Base-by-base conservation (phyloP, 2,329 filamentous ascomycete species). In the Hypoxylon sp. region DNA sequence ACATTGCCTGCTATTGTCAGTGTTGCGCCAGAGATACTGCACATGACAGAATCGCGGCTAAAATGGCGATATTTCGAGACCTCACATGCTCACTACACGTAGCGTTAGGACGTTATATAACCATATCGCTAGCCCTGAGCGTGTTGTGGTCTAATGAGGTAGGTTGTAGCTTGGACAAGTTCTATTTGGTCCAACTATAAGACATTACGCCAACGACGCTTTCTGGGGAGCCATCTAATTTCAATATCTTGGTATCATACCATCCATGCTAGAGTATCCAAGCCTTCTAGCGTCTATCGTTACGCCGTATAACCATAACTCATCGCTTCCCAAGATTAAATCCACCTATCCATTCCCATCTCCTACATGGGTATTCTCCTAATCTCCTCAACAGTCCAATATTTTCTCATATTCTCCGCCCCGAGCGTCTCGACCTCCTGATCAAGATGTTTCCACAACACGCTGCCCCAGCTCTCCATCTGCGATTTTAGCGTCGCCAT, bases 401-500 rank as follows among this genome's bases (percentile, higher is more conserved):
- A 94, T 79, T 85, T 88, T 73, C 93, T 86, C 94, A 97, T 97
- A 78, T 95, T 97, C 79, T 96, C 92, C 48, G 93, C 93, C 1
- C 91, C 88, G 32, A 97, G 79, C 72, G 92, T 87, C 79, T 85
- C 82, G 6, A 97, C 93, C 84, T 97, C 94, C 74, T 94, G 90
- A 74, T 96, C 92, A 67, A 97, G 81, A 84, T 97, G 94, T 75
- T 82, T 83, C 92, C 93, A 95, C 53, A 97, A 79, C 69, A 97
- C 92, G 8, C 84, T 83, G 10, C 92, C 92, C 88, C 94, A 97
- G 3, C 79, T 79, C 79, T 97, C 92, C 89, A 97, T 90, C 75
- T 92, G 86, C 37, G 79, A 82, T 81, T 89, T 91, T 78, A 97
- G 78, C 75, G 89, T 88, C 15, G 61, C 70, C 75, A 88, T 76